phyloP scores from a whole-genome alignment of 805 yeast species.

The Yarrowia sp. region DNA sequence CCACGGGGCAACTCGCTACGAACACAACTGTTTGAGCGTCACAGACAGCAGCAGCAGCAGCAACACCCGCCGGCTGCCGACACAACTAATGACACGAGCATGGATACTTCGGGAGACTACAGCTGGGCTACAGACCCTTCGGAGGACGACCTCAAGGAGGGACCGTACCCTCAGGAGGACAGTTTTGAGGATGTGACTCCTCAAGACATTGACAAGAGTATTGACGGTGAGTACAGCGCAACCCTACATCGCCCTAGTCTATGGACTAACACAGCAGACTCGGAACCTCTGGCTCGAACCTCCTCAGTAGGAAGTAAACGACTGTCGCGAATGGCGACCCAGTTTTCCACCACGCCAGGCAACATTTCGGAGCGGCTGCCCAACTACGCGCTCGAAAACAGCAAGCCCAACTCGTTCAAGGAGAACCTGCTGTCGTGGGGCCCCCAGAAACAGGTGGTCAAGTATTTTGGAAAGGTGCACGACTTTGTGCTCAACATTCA shows the following conservation, averaged over 20 bases:
- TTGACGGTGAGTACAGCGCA: conserved; percentile 23
- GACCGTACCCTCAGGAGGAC: conserved; percentile 24
- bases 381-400: conserved; percentile 29
- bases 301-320: conserved; percentile 31
- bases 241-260: not conserved
- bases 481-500: conserved; percentile 47
- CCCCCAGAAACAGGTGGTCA: conserved; percentile 11
- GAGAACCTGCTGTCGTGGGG: conserved; percentile 31
- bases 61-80: conserved; percentile 6
- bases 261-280: conserved; percentile 15
- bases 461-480: conserved; percentile 18
- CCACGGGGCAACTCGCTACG: conserved; percentile 37
- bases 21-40: conserved; percentile 38
- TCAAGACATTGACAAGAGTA: conserved; percentile 32
- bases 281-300: conserved; percentile 20
- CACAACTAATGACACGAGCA: not conserved
- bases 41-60: conserved; percentile 28
- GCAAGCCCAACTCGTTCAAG: conserved; percentile 34
- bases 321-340: conserved; percentile 32
- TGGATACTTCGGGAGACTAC: conserved; percentile 14
- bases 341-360: conserved; percentile 32
- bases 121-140: conserved; percentile 31
- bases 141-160: conserved; percentile 26
- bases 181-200: conserved; percentile 20
- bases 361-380: conserved; percentile 35